Evolutionary conservation across 1,139 yeast genomes (phyloP).

Genomic region (Pichia sp.): DNA sequence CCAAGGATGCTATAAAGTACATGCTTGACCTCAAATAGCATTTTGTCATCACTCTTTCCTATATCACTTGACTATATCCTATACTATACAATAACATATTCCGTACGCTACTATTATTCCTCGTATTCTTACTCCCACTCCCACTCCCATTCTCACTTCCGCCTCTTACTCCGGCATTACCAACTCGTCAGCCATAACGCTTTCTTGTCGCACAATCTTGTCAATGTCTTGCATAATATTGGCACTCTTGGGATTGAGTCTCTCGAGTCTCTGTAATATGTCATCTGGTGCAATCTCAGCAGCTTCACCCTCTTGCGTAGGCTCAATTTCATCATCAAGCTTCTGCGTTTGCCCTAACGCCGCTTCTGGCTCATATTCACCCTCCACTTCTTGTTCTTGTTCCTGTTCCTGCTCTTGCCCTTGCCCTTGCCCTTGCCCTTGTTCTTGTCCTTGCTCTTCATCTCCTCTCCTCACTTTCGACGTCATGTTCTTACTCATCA

Average conservation of each 20-base stretch:
- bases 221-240: slow-evolving; percentile 33
- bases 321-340: slow-evolving; percentile 22
- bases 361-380: slow-evolving; percentile 19
- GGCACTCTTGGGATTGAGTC: slow-evolving; percentile 24
- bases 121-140: no score
- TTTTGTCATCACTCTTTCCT: no score
- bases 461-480: slow-evolving; percentile 19
- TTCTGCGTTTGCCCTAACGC: slow-evolving; percentile 12
- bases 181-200: slow-evolving; percentile 15
- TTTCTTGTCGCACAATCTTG: slow-evolving; percentile 43
- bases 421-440: no score
- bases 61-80: no score
- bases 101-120: no score
- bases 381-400: slow-evolving; percentile 13
- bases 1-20: slow-evolving; percentile 49
- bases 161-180: no score
- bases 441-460: slow-evolving; percentile 18
- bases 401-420: no score
- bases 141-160: no score
- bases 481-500: slow-evolving; percentile 26
- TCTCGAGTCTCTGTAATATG: slow-evolving; percentile 20
- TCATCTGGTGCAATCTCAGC: slow-evolving; percentile 29
- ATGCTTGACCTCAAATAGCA: slow-evolving; percentile 44
- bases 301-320: no score
- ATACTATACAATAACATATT: no score